Base-by-base conservation (phyloP, 768 basidiomycete species). In the Tulasnella sp. region DNA sequence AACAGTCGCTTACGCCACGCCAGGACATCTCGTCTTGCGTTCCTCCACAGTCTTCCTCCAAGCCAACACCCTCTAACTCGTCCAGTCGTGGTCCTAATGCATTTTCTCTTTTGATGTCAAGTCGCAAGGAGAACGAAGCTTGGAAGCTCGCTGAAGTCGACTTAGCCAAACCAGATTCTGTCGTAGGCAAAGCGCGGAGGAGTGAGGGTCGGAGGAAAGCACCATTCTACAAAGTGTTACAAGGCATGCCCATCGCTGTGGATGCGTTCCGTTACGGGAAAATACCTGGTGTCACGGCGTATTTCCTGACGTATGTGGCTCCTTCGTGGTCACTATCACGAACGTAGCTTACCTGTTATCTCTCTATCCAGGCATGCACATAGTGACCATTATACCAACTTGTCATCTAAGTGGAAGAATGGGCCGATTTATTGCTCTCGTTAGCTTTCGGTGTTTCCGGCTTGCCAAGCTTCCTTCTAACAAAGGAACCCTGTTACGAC, bases 171-270 rank as follows among this genome's bases (percentile, higher is more conserved):
- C 86, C 85, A 77, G 85, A 85, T 19, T 82, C 85, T 1, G 85
- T 82, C 8, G 88, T 72, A 29, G 58, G 67, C 19, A 76, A 67
- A 42, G 75, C 69, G 40, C 75, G 77, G 25, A 71, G 71, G 45
- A 39, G 49, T 81, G 83, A 74, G 79, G 79, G 49, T 82, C 82
- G 79, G 83, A 79, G 79, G 67, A 80, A 76, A 76, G 94, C 96
- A 0, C 97, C 97, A 0, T 99, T 99, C 82, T 99, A 97, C 84
- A 99, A 98, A 84, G 84, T 86, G 31, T 82, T 99, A 79, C 92
- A 94, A 80, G 97, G 97, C 1, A 97, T 99, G 96, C 95, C 96
- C 11, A 92, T 99, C 34, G 95, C 97, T 19, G 97, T 99, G 0
- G 97, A 99, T 81, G 97, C 96, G 1, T 99, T 99, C 83, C 89